Base-by-base conservation (phyloP, 1,284 basidiomycete genomes). In the Schizophyllum commune region DNA sequence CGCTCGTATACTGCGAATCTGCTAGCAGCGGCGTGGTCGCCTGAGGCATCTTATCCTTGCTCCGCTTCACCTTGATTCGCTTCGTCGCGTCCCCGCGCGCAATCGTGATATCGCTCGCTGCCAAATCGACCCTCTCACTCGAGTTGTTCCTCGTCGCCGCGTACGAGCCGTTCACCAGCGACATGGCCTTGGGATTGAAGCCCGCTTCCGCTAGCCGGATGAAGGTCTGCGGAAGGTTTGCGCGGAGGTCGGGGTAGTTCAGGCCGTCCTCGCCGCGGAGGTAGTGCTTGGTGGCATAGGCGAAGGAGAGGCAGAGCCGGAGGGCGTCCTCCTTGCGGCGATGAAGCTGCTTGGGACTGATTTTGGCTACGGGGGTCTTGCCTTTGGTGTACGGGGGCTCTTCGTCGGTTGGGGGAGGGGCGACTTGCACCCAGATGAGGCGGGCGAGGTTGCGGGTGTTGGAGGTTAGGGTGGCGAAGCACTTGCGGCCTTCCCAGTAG, bases 401-500 rank as follows among this genome's bases (percentile, higher is more conserved):
- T 39, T 79, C 76, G 66, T 81, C 82, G 4, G 73, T 68, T 0
- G 83, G 84, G 1, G 90, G 89, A 5, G 87, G 78, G 22, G 81
- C 80, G 60, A 90, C 86, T 65, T 90, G 85, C 62, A 95, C 74
- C 94, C 94, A 96, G 60, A 95, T 77, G 63, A 86, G 78, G 39
- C 73, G 73, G 2, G 69, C 58, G 57, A 79, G 67, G 64, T 75
- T 74, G 64, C 83, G 70, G 64, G 85, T 81, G 65, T 85, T 83
- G 27, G 87, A 79, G 13, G 79, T 82, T 65, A 92, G 70, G 5
- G 80, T 69, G 0, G 83, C 82, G 72, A 94, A 96, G 60, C 88
- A 84, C 72, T 92, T 95, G 64, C 93, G 82, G 53, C 93, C 94
- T 75, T 95, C 89, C 79, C 86, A 90, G 69, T 85, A 91, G 53